Evolutionary conservation across 305 asterid genomes (phyloP).

Genomic region (Fraxinus sp.): DNA sequence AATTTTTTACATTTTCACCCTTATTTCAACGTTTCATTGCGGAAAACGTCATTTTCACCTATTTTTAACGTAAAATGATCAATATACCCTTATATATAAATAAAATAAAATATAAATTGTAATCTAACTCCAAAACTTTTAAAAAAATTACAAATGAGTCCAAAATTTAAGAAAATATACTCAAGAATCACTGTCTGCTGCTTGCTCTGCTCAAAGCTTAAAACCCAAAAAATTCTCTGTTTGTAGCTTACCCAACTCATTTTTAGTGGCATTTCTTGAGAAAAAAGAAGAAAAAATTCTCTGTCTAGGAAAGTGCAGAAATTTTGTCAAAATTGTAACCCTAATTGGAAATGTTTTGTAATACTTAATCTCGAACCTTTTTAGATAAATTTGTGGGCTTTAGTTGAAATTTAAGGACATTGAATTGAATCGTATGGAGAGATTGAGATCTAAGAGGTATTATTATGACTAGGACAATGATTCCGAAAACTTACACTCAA

Average conservation of each 20-base stretch:
- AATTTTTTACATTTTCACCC: no score
- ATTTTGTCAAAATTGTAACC: not conserved
- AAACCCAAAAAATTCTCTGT: not conserved
- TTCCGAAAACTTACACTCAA: slow-evolving; percentile 52
- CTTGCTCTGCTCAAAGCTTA: not conserved
- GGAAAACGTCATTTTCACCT: no score
- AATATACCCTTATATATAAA: no score
- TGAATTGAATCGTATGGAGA: slow-evolving; percentile 50
- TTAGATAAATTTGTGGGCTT: not conserved
- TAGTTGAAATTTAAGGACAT: not conserved
- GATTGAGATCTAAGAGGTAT: slow-evolving; percentile 92
- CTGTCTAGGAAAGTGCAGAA: not conserved
- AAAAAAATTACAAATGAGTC: no score
- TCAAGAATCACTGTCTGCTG: not conserved
- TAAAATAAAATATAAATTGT: no score
- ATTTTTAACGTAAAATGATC: no score
- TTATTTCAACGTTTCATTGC: no score
- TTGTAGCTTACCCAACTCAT: not conserved
- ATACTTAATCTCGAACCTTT: not conserved
- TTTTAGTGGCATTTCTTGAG: not conserved
- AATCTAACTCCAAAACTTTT: no score
- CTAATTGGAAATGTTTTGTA: not conserved
- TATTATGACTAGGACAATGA: slow-evolving; percentile 87
- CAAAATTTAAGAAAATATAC: not conserved
- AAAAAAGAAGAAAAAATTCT: not conserved